Evolutionary conservation across 345 rosid species (phyloP), one percentile per base, ranked within the genome.

Genomic region (Xanthoceras sorbifolium): DNA sequence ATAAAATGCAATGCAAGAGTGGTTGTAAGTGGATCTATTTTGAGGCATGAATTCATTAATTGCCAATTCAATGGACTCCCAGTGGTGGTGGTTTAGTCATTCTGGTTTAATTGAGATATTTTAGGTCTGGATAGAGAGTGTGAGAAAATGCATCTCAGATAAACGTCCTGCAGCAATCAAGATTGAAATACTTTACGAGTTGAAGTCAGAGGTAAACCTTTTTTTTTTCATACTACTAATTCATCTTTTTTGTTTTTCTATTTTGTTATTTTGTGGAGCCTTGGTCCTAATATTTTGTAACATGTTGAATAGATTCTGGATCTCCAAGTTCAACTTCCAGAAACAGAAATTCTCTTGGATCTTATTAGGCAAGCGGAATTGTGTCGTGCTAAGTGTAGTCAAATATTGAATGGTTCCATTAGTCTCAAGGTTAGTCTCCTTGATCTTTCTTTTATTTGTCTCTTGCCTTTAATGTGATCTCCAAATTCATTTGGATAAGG

Each of bases 251-350:
- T n/a, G n/a, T n/a, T 67, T 64, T 62, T 70, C 1, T 42, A 18
- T 23, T 7, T n/a, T 3, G 17, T 73, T 38, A 66, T 71, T 69
- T 78, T 59, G 32, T 54, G 32, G 48, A 66, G 26, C 61, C 55
- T 76, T 68, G 80, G 54, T 64, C 29, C 38, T 71, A 23, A 79
- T 66, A 18, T 48, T 70, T 71, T 14, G 8, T 69, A 70, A 67
- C 75, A 26, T 78, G 76, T 77, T 60, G 55, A 42, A 81, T 75
- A 93, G 99, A 85, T 90, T 61, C 50, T 77, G 74, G 91, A 92
- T 86, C 96, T 95, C 87, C 88, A 89, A 75, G 87, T 92, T 71
- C 70, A 87, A 78, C 86, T 87, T 77, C 90, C 94, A 40, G 94
- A 92, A 85, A 84, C 82, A 59, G 85, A 84, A 77, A 75, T 69